A percentile compares a stretch with the other conserved stretches of the same genome.
Evolutionary conservation across 257 asterid species (phyloP).

Genomic region (Nyctanthes arbortristis): DNA sequence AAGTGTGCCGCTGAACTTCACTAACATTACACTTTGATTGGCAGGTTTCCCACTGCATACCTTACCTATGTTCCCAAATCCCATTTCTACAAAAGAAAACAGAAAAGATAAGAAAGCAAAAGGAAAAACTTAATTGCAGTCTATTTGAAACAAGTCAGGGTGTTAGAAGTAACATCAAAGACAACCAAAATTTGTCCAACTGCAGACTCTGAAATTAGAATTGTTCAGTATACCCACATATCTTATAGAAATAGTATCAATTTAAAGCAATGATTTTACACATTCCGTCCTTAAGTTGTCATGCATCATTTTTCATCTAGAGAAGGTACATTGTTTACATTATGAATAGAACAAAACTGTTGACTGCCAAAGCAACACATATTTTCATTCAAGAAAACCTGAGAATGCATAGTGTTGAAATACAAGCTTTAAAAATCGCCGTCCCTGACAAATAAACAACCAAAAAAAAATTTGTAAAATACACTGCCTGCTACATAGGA

Average conservation of each 20-base stretch:
- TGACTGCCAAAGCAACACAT: neutral
- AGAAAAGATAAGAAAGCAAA: too few relatives aligned
- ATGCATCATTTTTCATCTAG: neutral
- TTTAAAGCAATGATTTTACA: neutral
- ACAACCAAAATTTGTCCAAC: neutral
- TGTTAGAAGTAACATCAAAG: neutral
- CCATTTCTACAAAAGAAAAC: constrained; percentile 46
- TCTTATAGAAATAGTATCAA: neutral
- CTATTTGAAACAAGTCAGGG: too few relatives aligned
- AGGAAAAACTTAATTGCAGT: too few relatives aligned
- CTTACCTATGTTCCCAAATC: constrained; percentile 55
- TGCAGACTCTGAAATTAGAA: neutral
- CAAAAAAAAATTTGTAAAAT: neutral
- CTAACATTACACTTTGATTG: constrained; percentile 59
- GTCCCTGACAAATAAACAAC: too few relatives aligned
- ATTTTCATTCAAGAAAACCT: too few relatives aligned
- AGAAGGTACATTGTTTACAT: neutral
- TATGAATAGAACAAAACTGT: neutral
- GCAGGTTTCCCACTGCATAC: constrained; percentile 64
- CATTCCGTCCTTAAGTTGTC: neutral
- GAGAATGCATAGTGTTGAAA: neutral
- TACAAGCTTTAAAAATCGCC: neutral
- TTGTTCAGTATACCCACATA: neutral
- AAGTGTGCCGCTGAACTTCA: constrained; percentile 61
- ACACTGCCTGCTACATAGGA: neutral